These are phyloP conservation scores for Eutypa lata DNA, from an alignment of 2,329 filamentous ascomycete species.

Conservation along the genomic window DNA sequence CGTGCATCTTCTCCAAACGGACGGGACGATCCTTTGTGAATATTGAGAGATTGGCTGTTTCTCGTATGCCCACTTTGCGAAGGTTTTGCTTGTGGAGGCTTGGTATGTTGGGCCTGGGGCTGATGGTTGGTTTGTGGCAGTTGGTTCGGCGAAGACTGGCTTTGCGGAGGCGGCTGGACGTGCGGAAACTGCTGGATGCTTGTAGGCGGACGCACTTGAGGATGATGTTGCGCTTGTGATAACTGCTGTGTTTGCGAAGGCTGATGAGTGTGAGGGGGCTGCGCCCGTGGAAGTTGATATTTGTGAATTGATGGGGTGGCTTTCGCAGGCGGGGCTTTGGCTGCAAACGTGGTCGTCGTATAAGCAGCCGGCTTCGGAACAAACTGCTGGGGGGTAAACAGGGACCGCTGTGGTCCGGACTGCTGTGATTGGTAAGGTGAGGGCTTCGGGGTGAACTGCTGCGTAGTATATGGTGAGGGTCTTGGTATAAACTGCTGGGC, in stretches of 20 bases:
- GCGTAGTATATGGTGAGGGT: constrained; percentile 18
- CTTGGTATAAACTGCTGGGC: constrained; percentile 34
- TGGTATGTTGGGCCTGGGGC: neutral
- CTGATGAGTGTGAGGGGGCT: neutral
- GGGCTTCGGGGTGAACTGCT: constrained; percentile 16
- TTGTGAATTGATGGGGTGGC: constrained; percentile 13
- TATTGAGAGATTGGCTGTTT: constrained; percentile 25
- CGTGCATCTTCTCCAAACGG: constrained; percentile 27
- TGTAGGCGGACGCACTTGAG: neutral
- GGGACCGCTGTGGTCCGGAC: constrained; percentile 7
- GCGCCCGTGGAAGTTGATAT: neutral
- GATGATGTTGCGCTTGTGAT: neutral
- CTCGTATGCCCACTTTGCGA: constrained; percentile 20
- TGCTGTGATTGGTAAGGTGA: constrained; percentile 13
- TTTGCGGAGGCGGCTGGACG: neutral
- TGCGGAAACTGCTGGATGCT: neutral
- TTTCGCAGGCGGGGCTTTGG: constrained; percentile 1
- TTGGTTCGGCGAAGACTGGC: neutral
- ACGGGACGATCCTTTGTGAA: constrained; percentile 21
- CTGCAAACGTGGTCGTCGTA: neutral
- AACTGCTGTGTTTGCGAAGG: neutral
- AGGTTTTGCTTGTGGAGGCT: neutral
- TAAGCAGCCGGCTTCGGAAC: constrained; percentile 12
- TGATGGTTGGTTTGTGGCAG: neutral
- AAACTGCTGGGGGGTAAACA: constrained; percentile 8